A percentile compares a stretch with the other conserved stretches of the same genome.
phyloP scores from a whole-genome alignment of 306 rosid species.

The Fragaria ananassa region DNA sequence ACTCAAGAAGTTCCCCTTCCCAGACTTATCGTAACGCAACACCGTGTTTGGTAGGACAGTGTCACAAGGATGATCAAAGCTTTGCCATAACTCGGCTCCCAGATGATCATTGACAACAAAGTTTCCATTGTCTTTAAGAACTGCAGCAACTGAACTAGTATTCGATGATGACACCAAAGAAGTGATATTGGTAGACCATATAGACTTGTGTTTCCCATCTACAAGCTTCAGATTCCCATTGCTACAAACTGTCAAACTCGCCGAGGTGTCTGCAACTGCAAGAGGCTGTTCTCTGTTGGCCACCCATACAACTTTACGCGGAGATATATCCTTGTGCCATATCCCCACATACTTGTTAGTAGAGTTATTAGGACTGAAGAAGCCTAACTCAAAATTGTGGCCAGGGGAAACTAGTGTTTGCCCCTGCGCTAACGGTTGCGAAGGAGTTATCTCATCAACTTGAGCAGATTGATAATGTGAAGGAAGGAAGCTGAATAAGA shows the following conservation, averaged over 20 bases:
- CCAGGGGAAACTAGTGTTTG: conserved; percentile 22
- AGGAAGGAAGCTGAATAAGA: background rate
- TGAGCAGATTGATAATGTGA: conserved; percentile 3
- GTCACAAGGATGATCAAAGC: conserved; percentile 44
- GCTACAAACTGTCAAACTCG: conserved; percentile 20
- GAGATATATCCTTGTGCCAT: conserved; percentile 32
- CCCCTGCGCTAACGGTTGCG: conserved; percentile 12
- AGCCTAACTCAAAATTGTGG: conserved; percentile 35
- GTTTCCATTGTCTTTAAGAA: conserved; percentile 38
- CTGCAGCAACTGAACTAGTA: conserved; percentile 26
- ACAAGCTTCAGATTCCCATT: conserved; percentile 38
- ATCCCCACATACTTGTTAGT: conserved; percentile 38
- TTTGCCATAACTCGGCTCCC: conserved; percentile 38
- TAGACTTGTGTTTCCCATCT: conserved; percentile 17
- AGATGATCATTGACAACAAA: conserved; percentile 24
- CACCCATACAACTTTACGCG: conserved; percentile 36
- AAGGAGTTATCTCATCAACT: conserved; percentile 10
- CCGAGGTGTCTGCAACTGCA: conserved; percentile 21
- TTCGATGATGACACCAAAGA: background rate
- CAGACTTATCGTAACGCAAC: conserved; percentile 32
- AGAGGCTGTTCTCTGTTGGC: conserved; percentile 49
- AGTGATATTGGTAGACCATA: conserved; percentile 39
- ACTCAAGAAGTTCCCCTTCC: conserved; percentile 28
- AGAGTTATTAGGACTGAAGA: conserved; percentile 39
- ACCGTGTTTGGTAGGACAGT: conserved; percentile 34